Conservation (phyloP, 2,329 filamentous ascomycete species). For the Cordyceps tenuipes region DNA sequence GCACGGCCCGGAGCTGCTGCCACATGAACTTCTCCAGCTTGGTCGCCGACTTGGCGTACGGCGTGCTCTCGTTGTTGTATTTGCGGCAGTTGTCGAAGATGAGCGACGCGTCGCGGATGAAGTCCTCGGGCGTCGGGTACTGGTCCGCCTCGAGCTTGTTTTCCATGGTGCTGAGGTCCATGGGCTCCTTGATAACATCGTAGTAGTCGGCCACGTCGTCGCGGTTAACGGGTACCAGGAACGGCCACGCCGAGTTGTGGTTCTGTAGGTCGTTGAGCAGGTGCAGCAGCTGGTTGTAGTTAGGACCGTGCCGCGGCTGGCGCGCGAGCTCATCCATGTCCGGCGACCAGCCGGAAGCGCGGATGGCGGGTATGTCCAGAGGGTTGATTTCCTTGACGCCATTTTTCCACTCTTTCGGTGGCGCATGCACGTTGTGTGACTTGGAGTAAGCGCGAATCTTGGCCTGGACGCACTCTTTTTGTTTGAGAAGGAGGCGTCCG, state of each 20-base stretch:
- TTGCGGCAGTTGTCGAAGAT: conserved; percentile 92
- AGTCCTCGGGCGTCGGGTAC: conserved; percentile 86
- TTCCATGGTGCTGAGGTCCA: conserved; percentile 96
- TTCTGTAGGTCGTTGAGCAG: conserved; percentile 94
- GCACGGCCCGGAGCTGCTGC: conserved; percentile 81
- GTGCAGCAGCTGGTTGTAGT: conserved; percentile 89
- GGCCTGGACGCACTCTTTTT: conserved; percentile 89
- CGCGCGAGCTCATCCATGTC: conserved; percentile 97
- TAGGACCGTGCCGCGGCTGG: conserved; percentile 89
- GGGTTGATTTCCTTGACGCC: conserved; percentile 72
- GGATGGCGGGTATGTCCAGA: conserved; percentile 78
- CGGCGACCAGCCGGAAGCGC: conserved; percentile 85
- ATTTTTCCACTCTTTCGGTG: conserved; percentile 78
- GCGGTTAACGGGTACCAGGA: conserved; percentile 84
- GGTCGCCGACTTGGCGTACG: conserved; percentile 90
- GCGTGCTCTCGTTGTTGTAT: conserved; percentile 93
- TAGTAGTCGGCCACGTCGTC: conserved; percentile 99
- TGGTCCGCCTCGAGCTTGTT: conserved; percentile 87
- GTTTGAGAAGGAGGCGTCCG: conserved; percentile 90
- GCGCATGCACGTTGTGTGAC: conserved; percentile 77
- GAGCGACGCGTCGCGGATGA: conserved; percentile 78
- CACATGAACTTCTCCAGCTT: conserved; percentile 94
- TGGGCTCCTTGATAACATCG: conserved; percentile 94
- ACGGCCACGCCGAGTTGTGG: conserved; percentile 88
- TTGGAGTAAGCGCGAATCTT: conserved; percentile 91